Percentiles rank a stretch among this genome's conserved stretches.
Conservation (phyloP, 2,329 filamentous ascomycete genomes). For the Claviceps fusiformis region DNA sequence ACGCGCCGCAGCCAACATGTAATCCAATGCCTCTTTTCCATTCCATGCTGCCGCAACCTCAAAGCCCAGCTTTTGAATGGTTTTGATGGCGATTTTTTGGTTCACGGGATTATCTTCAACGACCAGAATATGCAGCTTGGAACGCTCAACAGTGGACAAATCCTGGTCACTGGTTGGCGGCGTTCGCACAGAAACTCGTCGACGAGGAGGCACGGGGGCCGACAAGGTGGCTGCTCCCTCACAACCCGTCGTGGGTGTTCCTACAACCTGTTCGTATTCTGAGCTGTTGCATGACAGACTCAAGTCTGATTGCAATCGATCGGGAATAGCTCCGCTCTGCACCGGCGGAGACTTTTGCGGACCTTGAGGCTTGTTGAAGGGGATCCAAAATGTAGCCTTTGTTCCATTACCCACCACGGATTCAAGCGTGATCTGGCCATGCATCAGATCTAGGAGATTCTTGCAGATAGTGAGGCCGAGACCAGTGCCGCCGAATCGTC, state of each 20-base stretch:
- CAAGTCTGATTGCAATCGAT: slow-evolving; percentile 50
- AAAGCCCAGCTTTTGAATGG: slow-evolving; percentile 61
- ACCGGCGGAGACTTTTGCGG: slow-evolving; percentile 35
- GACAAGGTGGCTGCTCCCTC: slow-evolving; percentile 14
- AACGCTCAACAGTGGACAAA: slow-evolving; percentile 42
- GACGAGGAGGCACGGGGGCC: slow-evolving; percentile 13
- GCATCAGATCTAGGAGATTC: slow-evolving; percentile 68
- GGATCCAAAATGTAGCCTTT: slow-evolving; percentile 62
- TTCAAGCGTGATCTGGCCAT: slow-evolving; percentile 56
- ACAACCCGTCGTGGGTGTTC: slow-evolving; percentile 21
- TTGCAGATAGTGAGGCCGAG: slow-evolving; percentile 71
- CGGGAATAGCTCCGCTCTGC: slow-evolving; percentile 50
- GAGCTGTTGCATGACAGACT: slow-evolving; percentile 55
- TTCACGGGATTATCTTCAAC: slow-evolving; percentile 71
- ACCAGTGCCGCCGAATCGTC: slow-evolving; percentile 67
- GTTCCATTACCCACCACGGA: slow-evolving; percentile 56
- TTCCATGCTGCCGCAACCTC: slow-evolving; percentile 61
- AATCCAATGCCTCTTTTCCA: slow-evolving; percentile 65
- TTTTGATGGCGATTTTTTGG: slow-evolving; percentile 63
- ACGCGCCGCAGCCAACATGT: slow-evolving; percentile 42
- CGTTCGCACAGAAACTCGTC: slow-evolving; percentile 21
- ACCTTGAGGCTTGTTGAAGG: slow-evolving; percentile 56
- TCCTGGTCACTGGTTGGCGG: slow-evolving; percentile 30
- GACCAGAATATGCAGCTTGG: slow-evolving; percentile 55
- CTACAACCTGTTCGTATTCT: slow-evolving; percentile 39